Conservation (phyloP, 805 yeast genomes). For the Suhomyces prunicola region DNA sequence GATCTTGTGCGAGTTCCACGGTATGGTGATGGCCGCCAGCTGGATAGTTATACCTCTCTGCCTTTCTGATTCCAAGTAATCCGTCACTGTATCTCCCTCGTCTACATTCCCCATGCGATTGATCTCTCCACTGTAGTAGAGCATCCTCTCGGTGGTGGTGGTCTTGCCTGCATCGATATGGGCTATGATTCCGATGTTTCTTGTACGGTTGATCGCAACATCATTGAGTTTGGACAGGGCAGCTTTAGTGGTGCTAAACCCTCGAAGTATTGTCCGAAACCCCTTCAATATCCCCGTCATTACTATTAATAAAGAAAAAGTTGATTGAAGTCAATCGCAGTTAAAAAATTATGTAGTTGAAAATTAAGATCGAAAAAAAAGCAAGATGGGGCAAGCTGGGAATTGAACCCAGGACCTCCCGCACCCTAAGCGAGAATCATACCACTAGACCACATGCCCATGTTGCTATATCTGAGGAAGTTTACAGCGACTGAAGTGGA, state of each 20-base stretch:
- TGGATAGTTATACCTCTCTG: constrained; percentile 94
- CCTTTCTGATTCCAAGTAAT: constrained; percentile 84
- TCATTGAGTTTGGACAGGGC: constrained; percentile 19
- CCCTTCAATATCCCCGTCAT: background rate
- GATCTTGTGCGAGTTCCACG: constrained; percentile 75
- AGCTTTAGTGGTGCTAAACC: background rate
- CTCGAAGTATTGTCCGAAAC: background rate
- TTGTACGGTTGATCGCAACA: constrained; percentile 37
- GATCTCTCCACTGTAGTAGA: constrained; percentile 83
- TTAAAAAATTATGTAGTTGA: background rate
- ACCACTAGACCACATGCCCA: constrained; percentile 50
- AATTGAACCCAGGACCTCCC: constrained; percentile 52
- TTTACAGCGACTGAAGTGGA: background rate
- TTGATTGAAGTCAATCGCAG: background rate
- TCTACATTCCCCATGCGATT: constrained; percentile 87
- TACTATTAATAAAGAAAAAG: background rate
- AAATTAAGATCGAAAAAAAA: constrained; percentile 7
- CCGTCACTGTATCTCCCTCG: constrained; percentile 95
- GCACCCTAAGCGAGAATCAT: constrained; percentile 52
- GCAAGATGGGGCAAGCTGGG: constrained; percentile 44
- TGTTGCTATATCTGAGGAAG: background rate
- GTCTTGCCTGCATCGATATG: constrained; percentile 99
- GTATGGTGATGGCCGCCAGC: constrained; percentile 89
- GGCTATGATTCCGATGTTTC: constrained; percentile 97
- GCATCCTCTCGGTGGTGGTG: constrained; percentile 93